phyloP scores from a whole-genome alignment of 495 filamentous ascomycete genomes.

The Cercophora scortea region DNA sequence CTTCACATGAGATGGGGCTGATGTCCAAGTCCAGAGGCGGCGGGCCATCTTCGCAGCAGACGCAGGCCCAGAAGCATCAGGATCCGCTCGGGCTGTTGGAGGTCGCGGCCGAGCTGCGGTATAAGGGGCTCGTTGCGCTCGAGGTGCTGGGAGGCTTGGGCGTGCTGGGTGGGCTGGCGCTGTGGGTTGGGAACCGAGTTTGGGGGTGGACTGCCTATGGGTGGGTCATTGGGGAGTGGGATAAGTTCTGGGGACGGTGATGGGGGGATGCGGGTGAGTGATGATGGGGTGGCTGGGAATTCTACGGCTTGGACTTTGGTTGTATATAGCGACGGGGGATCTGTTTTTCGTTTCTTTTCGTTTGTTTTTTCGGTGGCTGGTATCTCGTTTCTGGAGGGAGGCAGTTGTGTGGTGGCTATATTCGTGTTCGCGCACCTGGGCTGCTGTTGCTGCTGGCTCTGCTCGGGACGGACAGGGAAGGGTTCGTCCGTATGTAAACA shows the following conservation, averaged over 20 bases:
- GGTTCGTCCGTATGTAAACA: no score
- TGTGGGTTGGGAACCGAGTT: conserved; percentile 46
- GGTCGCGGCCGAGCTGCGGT: conserved; percentile 59
- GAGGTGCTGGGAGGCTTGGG: conserved; percentile 72
- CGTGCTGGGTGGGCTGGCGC: conserved; percentile 62
- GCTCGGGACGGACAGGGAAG: no score
- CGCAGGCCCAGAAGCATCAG: conserved; percentile 17
- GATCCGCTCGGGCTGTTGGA: conserved; percentile 74
- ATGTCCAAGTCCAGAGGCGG: background rate
- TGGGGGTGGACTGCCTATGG: conserved; percentile 16
- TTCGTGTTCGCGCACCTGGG: no score
- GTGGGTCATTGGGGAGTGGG: conserved; percentile 22
- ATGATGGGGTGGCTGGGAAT: no score
- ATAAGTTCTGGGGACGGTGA: conserved; percentile 15
- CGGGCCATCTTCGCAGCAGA: background rate
- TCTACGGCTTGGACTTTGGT: no score
- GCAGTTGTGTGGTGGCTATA: no score
- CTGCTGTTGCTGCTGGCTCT: no score
- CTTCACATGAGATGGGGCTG: background rate
- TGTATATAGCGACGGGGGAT: no score
- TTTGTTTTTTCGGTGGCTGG: no score
- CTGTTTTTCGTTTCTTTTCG: no score
- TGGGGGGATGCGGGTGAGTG: background rate
- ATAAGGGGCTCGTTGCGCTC: conserved; percentile 60
- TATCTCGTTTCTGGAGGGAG: no score